phyloP scores from a whole-genome alignment of 768 basidiomycete genomes.

The Macrolepiota fuliginosa region DNA sequence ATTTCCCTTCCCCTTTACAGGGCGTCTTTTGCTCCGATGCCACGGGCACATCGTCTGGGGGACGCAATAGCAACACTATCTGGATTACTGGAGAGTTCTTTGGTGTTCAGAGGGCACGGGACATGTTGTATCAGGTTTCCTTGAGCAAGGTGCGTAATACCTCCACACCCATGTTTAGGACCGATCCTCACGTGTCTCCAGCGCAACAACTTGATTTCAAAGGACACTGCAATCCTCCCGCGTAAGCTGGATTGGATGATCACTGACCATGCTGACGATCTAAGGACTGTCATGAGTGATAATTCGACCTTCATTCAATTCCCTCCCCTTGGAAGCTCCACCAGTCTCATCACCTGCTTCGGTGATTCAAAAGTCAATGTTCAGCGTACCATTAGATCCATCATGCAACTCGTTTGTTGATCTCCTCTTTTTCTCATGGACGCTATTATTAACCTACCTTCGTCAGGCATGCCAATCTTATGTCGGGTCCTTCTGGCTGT shows the following conservation, averaged over 20 bases:
- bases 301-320: conserved; percentile 96
- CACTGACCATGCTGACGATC: conserved; percentile 91
- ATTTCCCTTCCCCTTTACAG: conserved; percentile 87
- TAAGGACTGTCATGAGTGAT: conserved; percentile 91
- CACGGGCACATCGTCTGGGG: conserved; percentile 36
- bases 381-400: conserved; percentile 86
- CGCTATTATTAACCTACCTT: not conserved
- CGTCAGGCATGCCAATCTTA: conserved; percentile 92
- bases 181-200: conserved; percentile 27
- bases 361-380: conserved; percentile 95
- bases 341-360: conserved; percentile 89
- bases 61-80: conserved; percentile 72
- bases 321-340: conserved; percentile 88
- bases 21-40: conserved; percentile 75
- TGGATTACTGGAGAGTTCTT: conserved; percentile 99
- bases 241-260: conserved; percentile 99
- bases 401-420: conserved; percentile 87
- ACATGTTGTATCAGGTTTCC: conserved; percentile 91
- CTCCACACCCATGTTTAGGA: conserved; percentile 3
- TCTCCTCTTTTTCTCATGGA: not conserved
- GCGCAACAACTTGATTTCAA: conserved; percentile 87
- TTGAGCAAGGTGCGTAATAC: conserved; percentile 67
- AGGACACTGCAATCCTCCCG: conserved; percentile 92
- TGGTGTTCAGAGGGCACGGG: conserved; percentile 89
- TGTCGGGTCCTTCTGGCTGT: conserved; percentile 95